Evolutionary conservation across 1,284 basidiomycete species (phyloP), one percentile per base, ranked within the genome.

Genomic region (Boletus mariae): DNA sequence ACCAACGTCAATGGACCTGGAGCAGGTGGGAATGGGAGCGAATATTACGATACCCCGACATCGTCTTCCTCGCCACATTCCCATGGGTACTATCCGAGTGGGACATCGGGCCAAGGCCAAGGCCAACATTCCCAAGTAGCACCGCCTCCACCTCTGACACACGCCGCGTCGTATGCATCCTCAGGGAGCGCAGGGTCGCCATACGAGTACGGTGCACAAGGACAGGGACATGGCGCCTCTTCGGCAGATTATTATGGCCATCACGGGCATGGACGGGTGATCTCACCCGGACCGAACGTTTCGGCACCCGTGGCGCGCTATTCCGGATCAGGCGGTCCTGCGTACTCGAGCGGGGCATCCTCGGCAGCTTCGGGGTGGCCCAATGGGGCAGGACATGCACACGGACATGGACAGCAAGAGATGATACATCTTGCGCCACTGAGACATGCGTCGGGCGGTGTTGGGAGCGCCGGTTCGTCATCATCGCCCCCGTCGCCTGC

Each of bases 341-440:
- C 63, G 5, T 62, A 67, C 11, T 28, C 56, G 2, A 35, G 53
- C 25, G 50, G 57, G 4, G 34, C 41, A 12, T 45, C 40, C 8
- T 31, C 52, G 8, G 51, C 58, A 8, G 41, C 44, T 3, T 43
- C 57, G 2, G 60, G 56, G 5, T 66, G 62, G 62, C n/a, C 57
- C 7, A 61, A 55, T 12, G 54, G 56, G 13, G 51, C 32, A 4
- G 47, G 55, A 51, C 59, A 63, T 41, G 38, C 1, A n/a, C 57
- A 56, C 42, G 50, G 48, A 28, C 35, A 64, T 6, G 62, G 64
- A 25, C 59, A 58, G 51, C 63, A 69, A 17, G 78, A 76, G 54
- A 69, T 80, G 59, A 82, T 83, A 31, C 80, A 82, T 66, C 73
- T 85, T 17, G 82, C 83, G 34, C 83, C 83, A 53, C 61, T 84